Conservation (phyloP, 495 filamentous ascomycete species). For the Cercophora samala region DNA sequence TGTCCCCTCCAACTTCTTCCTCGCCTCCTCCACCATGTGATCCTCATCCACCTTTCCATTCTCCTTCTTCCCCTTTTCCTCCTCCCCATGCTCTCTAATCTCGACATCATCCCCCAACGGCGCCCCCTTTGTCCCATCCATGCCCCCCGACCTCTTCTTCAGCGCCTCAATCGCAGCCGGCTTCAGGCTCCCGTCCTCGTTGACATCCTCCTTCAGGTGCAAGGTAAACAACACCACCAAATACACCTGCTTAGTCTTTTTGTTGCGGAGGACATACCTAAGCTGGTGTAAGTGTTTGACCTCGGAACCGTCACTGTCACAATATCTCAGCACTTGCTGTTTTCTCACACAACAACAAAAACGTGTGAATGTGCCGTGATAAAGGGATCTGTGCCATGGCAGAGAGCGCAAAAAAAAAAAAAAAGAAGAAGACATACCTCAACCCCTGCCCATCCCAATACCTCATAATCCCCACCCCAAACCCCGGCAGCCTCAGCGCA, state of each 20-base stretch:
- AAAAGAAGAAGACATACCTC: constrained; percentile 35
- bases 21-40: constrained; percentile 24
- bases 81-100: constrained; percentile 14
- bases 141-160: constrained; percentile 12
- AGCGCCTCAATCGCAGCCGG: constrained; percentile 34
- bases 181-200: constrained; percentile 56
- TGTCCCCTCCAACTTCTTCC: constrained; percentile 9
- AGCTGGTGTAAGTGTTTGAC: constrained; percentile 61
- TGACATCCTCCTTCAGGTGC: constrained; percentile 58
- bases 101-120: constrained; percentile 9
- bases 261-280: constrained; percentile 85
- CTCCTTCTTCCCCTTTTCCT: constrained; percentile 19
- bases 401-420: constrained; percentile 16
- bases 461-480: constrained; percentile 67
- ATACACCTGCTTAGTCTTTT: constrained; percentile 63
- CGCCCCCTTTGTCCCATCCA: constrained; percentile 9
- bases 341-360: background rate
- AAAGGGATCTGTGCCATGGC: constrained; percentile 8
- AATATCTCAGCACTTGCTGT: background rate
- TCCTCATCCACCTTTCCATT: constrained; percentile 30
- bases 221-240: constrained; percentile 78
- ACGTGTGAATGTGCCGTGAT: no score
- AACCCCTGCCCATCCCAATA: constrained; percentile 75
- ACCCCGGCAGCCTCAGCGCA: constrained; percentile 75
- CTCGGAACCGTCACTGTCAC: constrained; percentile 21